Base-by-base conservation (phyloP, 306 rosid species). In the Trifolium subterraneum region DNA sequence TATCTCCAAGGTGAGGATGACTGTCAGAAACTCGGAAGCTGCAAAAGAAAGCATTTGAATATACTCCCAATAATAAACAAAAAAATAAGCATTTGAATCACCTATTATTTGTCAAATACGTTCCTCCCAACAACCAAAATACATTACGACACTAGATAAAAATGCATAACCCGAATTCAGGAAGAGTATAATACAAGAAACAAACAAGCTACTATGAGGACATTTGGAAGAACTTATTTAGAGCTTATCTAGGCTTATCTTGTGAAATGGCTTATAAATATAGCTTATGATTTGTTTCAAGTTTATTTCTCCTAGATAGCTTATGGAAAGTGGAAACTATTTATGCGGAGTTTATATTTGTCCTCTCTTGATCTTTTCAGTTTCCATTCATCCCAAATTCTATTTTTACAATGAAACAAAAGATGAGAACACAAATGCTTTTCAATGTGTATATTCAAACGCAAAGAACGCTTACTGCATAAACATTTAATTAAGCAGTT, bases 81-180 rank as follows among this genome's bases (percentile, higher is more conserved):
- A 78, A 25, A 20, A 38, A n/a, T n/a, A 59, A 47, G 47, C 62
- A 78, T 68, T 70, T 38, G 39, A 35, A 71, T 35, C 74, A 56
- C 74, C 35, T 10, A 29, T 39, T 29, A 80, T 50, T 51, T 42
- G 42, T 59, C 77, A 72, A 78, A 41, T 50, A 50, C 64, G 72
- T 31, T 67, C 39, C 44, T 66, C 45, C 81, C 52, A 78, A 67
- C 72, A 81, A 62, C 25, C 56, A 38, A 61, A 22, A 63, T 7
- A 36, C 31, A 62, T 54, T 23, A 68, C 8, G 13, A 13, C 50
- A 62, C 1, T 16, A 69, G 18, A 78, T 36, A 36, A 38, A 31
- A 72, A 38, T 67, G 11, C 8, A 58, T 25, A 61, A 62, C 50
- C 31, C 51, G 7, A 51, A 39, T 16, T 44, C 72, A 67, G 19